Conservation (phyloP, 306 rosid genomes). For the Quercus bicolor region DNA sequence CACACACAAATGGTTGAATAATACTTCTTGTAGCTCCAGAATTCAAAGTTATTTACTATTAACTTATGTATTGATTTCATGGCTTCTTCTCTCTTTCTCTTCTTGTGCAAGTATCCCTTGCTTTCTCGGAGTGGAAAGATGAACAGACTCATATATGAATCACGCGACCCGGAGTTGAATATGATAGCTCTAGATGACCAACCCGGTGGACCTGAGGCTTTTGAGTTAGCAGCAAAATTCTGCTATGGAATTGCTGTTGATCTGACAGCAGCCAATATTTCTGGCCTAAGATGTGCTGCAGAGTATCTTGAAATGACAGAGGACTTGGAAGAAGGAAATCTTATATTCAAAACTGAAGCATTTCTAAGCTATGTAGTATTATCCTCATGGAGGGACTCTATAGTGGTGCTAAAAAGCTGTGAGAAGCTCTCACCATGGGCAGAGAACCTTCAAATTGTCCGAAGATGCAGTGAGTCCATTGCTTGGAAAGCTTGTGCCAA, state of each 20-base stretch:
- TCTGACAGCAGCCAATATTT: slow-evolving; percentile 89
- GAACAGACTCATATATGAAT: slow-evolving; percentile 73
- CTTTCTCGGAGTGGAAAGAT: slow-evolving; percentile 92
- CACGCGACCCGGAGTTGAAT: slow-evolving; percentile 55
- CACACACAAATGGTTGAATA: neutral
- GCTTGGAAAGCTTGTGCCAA: slow-evolving; percentile 99
- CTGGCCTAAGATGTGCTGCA: slow-evolving; percentile 94
- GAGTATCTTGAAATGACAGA: slow-evolving; percentile 97
- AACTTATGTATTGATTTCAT: neutral
- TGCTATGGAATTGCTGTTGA: slow-evolving; percentile 94
- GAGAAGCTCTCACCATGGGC: slow-evolving; percentile 98
- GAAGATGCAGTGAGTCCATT: slow-evolving; percentile 93
- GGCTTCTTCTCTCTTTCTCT: neutral
- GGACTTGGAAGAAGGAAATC: slow-evolving; percentile 94
- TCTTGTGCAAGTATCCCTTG: slow-evolving; percentile 66
- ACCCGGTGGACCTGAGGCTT: slow-evolving; percentile 89
- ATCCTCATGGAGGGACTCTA: slow-evolving; percentile 97
- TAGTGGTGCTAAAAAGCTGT: slow-evolving; percentile 84
- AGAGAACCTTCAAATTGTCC: slow-evolving; percentile 85
- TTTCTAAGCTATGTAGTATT: slow-evolving; percentile 93
- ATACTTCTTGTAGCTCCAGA: neutral
- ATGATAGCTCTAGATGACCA: slow-evolving; percentile 73
- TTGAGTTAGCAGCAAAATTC: slow-evolving; percentile 86
- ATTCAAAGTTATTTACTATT: neutral
- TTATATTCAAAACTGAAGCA: slow-evolving; percentile 95